These are phyloP conservation scores for Ceratocystis eucalypticola DNA, from an alignment of 2,329 filamentous ascomycete species.

Conservation along the genomic window DNA sequence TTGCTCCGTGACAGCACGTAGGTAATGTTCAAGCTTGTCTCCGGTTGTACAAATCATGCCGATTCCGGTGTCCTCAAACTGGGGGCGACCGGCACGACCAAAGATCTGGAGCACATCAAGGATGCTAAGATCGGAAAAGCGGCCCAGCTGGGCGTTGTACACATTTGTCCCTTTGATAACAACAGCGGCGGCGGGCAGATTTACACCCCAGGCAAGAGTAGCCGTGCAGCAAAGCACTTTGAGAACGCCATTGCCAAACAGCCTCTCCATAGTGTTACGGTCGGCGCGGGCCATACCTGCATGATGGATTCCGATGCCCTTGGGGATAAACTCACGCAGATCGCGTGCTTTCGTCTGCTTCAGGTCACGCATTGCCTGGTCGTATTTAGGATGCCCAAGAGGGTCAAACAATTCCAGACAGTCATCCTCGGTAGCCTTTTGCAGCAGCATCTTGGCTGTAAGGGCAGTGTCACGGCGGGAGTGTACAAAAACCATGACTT, in stretches of 20 bases:
- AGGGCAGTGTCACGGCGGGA: slow-evolving; percentile 86
- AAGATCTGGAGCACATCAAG: slow-evolving; percentile 96
- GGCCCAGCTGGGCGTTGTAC: slow-evolving; percentile 91
- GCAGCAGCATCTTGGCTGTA: slow-evolving; percentile 71
- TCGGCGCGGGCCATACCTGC: slow-evolving; percentile 93
- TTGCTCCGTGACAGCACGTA: slow-evolving; percentile 86
- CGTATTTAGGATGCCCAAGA: slow-evolving; percentile 61
- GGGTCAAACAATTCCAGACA: slow-evolving; percentile 77
- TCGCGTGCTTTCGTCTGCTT: slow-evolving; percentile 76
- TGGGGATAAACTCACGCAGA: slow-evolving; percentile 73
- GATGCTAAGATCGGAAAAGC: slow-evolving; percentile 91
- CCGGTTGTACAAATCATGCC: slow-evolving; percentile 96
- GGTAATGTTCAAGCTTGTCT: slow-evolving; percentile 84
- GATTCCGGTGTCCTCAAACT: slow-evolving; percentile 94
- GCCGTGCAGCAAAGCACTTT: slow-evolving; percentile 97
- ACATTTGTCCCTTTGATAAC: slow-evolving; percentile 97
- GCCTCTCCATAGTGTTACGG: slow-evolving; percentile 84
- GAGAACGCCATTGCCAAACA: slow-evolving; percentile 84
- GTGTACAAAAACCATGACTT: slow-evolving; percentile 99
- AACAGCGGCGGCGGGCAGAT: slow-evolving; percentile 89
- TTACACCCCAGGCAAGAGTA: slow-evolving; percentile 96
- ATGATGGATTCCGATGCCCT: slow-evolving; percentile 90
- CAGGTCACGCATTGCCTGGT: slow-evolving; percentile 68
- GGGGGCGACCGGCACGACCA: slow-evolving; percentile 90
- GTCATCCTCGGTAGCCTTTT: slow-evolving; percentile 71